Percentiles rank a stretch among this genome's conserved stretches.
Evolutionary conservation across 768 basidiomycete genomes (phyloP).

Genomic region (Suillus hirtellus): DNA sequence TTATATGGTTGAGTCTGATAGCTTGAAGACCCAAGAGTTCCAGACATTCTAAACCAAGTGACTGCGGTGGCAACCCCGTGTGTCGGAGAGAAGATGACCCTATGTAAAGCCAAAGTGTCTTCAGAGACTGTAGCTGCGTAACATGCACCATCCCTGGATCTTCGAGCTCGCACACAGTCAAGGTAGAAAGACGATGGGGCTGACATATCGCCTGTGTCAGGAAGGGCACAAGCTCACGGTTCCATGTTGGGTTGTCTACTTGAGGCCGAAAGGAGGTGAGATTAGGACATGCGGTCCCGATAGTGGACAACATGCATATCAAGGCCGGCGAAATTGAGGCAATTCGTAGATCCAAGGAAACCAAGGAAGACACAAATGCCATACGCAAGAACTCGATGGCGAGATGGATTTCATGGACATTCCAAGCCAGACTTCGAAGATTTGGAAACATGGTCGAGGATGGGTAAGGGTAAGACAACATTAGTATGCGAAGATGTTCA

Average conservation of each 20-base stretch:
- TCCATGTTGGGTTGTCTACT: not conserved
- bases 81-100: not conserved
- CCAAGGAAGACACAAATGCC: conserved; percentile 26
- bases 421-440: conserved; percentile 26
- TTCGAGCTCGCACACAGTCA: not conserved
- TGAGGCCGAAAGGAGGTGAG: conserved; percentile 21
- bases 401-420: conserved; percentile 17
- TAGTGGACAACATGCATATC: conserved; percentile 20
- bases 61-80: no score
- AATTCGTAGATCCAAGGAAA: conserved; percentile 17
- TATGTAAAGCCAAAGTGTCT: conserved; percentile 1
- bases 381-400: conserved; percentile 26
- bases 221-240: not conserved
- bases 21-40: not conserved
- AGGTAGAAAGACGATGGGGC: not conserved
- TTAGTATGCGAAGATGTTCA: conserved; percentile 9
- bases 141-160: not conserved
- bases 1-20: not conserved
- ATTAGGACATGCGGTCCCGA: conserved; percentile 26
- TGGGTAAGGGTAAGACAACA: conserved; percentile 18
- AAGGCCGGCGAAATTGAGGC: not conserved
- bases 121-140: not conserved
- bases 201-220: not conserved
- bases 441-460: conserved; percentile 28
- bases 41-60: not conserved